Evolutionary conservation across 129 eudicot genomes (phyloP).

Genomic region (Flaveria bidentis): DNA sequence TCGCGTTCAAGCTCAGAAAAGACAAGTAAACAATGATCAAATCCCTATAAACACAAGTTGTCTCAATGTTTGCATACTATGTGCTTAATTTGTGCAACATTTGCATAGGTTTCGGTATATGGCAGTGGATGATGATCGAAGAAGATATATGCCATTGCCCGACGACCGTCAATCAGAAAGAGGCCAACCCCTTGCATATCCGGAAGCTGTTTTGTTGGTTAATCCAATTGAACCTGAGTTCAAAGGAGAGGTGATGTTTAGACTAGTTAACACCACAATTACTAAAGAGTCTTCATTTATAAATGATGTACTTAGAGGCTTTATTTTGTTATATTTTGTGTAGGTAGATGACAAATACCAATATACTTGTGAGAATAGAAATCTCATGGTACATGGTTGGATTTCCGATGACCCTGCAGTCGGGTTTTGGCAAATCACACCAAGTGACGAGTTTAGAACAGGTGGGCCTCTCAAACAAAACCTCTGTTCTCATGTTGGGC

Average conservation of each 20-base stretch:
- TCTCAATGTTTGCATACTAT: neutral
- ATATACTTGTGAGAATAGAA: conserved; percentile 74
- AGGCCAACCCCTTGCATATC: conserved; percentile 74
- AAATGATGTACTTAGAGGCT: neutral
- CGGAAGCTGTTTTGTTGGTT: conserved; percentile 81
- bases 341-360: conserved; percentile 98
- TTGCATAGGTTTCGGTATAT: conserved; percentile 74
- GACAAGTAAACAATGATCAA: conserved; percentile 51
- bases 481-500: conserved; percentile 95
- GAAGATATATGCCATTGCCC: conserved; percentile 82
- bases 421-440: conserved; percentile 92
- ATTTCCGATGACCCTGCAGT: conserved; percentile 56
- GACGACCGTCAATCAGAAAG: conserved; percentile 77
- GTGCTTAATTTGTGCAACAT: neutral
- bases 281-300: neutral
- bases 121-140: conserved; percentile 80
- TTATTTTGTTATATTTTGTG: neutral
- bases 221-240: conserved; percentile 71
- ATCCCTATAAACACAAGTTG: neutral
- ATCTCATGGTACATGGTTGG: conserved; percentile 87
- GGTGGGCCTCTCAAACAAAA: conserved; percentile 92
- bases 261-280: neutral
- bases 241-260: conserved; percentile 71
- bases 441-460: conserved; percentile 82
- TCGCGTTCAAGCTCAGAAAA: conserved; percentile 90